Percentiles rank a stretch among this genome's conserved stretches.
Conservation (phyloP, 2,329 filamentous ascomycete species). For the Albifimbria verrucaria region DNA sequence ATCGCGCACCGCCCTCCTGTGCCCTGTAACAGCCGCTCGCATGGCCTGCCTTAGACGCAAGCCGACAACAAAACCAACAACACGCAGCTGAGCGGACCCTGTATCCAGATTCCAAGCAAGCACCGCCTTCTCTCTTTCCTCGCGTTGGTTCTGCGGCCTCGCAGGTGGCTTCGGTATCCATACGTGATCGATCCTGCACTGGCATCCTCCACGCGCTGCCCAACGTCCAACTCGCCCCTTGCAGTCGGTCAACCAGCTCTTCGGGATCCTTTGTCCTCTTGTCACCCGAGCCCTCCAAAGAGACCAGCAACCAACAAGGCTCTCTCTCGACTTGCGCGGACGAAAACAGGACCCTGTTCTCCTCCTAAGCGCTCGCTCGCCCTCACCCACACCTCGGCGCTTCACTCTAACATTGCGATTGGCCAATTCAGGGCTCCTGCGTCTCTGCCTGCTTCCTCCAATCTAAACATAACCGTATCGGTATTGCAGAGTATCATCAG, state of each 20-base stretch:
- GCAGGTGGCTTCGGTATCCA: too few relatives aligned
- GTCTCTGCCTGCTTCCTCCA: conserved; percentile 12
- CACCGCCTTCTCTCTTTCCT: background rate
- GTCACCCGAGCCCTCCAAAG: too few relatives aligned
- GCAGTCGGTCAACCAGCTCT: background rate
- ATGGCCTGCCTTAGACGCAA: background rate
- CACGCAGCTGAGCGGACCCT: too few relatives aligned
- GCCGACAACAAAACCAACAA: background rate
- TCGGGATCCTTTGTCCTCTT: background rate
- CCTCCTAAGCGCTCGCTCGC: background rate
- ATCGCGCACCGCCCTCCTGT: background rate
- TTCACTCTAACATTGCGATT: conserved; percentile 7
- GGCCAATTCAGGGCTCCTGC: conserved; percentile 12
- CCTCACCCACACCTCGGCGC: conserved; percentile 8
- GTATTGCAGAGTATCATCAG: background rate
- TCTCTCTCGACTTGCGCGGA: background rate
- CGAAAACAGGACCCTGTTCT: too few relatives aligned
- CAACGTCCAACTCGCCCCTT: too few relatives aligned
- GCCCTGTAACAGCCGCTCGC: background rate
- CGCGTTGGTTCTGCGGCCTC: too few relatives aligned
- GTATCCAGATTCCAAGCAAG: background rate
- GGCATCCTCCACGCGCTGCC: too few relatives aligned
- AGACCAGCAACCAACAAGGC: background rate
- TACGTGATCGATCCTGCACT: too few relatives aligned
- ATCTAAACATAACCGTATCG: background rate